Base-by-base conservation (phyloP, 345 rosid genomes). In the Moricandia arvensis region DNA sequence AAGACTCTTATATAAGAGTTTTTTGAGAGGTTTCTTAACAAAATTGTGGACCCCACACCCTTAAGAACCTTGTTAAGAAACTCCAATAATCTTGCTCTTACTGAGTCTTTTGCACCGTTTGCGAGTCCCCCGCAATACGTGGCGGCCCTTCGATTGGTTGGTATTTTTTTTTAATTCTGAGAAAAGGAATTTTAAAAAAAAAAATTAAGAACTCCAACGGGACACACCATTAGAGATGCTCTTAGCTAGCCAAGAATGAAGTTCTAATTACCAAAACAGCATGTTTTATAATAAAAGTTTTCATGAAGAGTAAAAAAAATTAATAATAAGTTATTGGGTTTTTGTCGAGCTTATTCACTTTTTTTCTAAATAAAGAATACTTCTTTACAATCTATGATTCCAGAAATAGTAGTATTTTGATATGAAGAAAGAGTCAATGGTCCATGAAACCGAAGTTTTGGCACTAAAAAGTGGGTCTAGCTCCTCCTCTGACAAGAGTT, bases 381-480 rank as follows among this genome's bases (percentile, higher is more conserved):
- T 26, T 54, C 13, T 54, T 58, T 16, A 27, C 62, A 58, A 11
- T 11, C 1, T 58, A 8, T 58, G 62, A 27, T 26, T 58, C 62
- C 34, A 58, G 26, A 59, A 59, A 59, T 31, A 31, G 64, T 5
- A n/a, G 41, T 31, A 6, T 24, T 37, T 49, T 47, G 55, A 61
- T 27, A 63, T 55, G 65, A 69, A 55, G 80, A 76, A 76, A 55
- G 71, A 70, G 75, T 76, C 80, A 76, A 76, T 69, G 71, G 80
- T 76, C 75, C 59, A 63, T 29, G 24, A 59, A 37, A 70, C 63
- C 71, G 71, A 70, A 63, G 30, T 41, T 76, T 70, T 41, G 59
- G 80, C 80, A 76, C 60, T n/a, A 63, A 64, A 76, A 70, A 30
- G 41, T 70, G 80, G 80, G 68, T 37, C 27, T 33, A 16, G 27